These are phyloP conservation scores for Ogataea zsoltii DNA, from an alignment of 805 yeast species.

Conservation along the genomic window DNA sequence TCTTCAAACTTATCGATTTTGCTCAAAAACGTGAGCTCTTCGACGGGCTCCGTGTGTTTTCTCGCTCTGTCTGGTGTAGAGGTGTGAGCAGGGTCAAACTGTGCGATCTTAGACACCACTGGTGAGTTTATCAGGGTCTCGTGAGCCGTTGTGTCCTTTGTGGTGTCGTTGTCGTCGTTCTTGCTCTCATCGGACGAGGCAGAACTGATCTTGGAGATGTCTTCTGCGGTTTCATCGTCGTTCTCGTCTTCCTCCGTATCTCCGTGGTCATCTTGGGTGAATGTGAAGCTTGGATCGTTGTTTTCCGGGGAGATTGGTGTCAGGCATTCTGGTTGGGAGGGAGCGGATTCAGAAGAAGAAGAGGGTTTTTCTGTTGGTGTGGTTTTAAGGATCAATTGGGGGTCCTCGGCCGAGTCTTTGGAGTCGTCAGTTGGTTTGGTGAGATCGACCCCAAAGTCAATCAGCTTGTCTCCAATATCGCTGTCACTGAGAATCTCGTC, in stretches of 20 bases:
- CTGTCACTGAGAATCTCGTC: slow-evolving; percentile 4
- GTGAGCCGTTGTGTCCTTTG: slow-evolving; percentile 13
- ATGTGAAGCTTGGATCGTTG: neutral
- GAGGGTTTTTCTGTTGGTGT: no score
- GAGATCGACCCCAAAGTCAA: slow-evolving; percentile 10
- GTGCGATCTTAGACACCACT: no score
- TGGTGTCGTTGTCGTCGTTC: slow-evolving; percentile 9
- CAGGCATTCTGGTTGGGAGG: no score
- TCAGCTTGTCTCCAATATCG: slow-evolving; percentile 10
- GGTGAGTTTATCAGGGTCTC: slow-evolving; percentile 1
- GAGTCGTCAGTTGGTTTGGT: neutral
- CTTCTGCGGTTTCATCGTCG: neutral
- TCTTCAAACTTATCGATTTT: slow-evolving; percentile 33
- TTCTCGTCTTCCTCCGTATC: neutral
- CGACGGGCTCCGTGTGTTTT: slow-evolving; percentile 1
- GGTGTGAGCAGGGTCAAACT: slow-evolving; percentile 1
- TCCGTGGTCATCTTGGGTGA: neutral
- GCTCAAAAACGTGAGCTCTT: slow-evolving; percentile 22
- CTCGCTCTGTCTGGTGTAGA: slow-evolving; percentile 12
- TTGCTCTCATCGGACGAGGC: slow-evolving; percentile 3
- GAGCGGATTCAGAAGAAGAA: no score
- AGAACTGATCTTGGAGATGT: slow-evolving; percentile 1
- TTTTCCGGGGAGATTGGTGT: no score
- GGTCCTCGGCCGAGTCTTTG: no score
- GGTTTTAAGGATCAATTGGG: no score